Conservation (phyloP, 108 stramenopile genomes). For the Epipyxis sp. region DNA sequence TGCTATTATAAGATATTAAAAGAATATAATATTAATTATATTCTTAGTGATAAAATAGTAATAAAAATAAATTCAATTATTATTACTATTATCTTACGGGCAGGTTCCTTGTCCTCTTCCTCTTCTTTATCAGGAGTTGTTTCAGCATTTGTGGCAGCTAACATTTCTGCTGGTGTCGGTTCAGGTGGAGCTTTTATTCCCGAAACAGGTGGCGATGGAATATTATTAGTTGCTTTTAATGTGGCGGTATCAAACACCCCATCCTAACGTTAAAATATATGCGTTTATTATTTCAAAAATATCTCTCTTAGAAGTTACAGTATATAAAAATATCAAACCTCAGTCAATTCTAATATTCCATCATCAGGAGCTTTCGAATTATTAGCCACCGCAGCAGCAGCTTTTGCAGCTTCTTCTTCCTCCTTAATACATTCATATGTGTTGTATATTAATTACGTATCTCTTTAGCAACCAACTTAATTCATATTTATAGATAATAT, state of each 20-base stretch:
- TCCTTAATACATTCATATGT: neutral
- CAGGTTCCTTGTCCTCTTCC: conserved; percentile 61
- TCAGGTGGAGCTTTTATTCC: conserved; percentile 2
- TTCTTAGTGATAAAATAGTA: neutral
- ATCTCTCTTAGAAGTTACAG: no score
- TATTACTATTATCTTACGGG: conserved; percentile 52
- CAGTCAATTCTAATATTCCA: conserved; percentile 18
- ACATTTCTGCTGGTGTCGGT: neutral
- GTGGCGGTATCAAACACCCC: conserved; percentile 25
- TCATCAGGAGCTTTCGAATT: conserved; percentile 22
- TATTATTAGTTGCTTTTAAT: neutral
- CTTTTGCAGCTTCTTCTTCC: conserved; percentile 19
- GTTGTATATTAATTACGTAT: no score
- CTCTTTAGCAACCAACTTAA: no score
- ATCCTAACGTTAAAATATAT: no score
- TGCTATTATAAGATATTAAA: conserved; percentile 33
- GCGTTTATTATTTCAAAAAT: no score
- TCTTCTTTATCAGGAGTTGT: conserved; percentile 28
- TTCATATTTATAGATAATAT: neutral
- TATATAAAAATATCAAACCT: no score
- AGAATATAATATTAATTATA: neutral
- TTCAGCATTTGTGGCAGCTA: neutral
- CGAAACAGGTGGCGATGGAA: conserved; percentile 3
- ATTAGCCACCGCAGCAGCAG: neutral
- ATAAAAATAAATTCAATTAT: neutral